Base-by-base conservation (phyloP, 1,284 basidiomycete species). In the Inonotus hispidus region DNA sequence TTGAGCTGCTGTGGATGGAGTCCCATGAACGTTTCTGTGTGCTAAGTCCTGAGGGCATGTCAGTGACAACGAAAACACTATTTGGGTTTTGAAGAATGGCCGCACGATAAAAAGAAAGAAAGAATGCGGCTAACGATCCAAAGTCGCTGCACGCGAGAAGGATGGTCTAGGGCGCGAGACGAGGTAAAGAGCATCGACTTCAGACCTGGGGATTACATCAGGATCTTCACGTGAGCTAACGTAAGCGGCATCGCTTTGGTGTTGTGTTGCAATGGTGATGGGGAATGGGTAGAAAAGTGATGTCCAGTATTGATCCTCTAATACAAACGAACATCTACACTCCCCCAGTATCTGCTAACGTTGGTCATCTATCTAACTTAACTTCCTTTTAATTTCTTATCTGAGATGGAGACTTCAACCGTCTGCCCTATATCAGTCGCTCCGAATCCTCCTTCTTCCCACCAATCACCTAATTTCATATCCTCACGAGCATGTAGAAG, bases 41-140 rank as follows among this genome's bases (percentile, higher is more conserved):
- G 59, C 59, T 61, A 73, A 79, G 78, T 80, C 89, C 90, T 91
- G 90, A 82, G 79, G 84, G 77, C 72, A 85, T 77, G 80, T 90
- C 88, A 90, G 88, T 85, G 86, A 89, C 88, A 66, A 77, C 78
- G 74, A 71, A 74, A 70, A 70, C 66, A 65, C 69, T 71, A 72
- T 74, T 83, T 79, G 80, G 75, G 79, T 78, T 79, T 72, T 88
- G 86, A 87, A 84, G 79, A 81, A 78, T 81, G 82, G 87, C 87
- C 88, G 85, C 87, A 90, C 86, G 88, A 88, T 88, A 73, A 75
- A 77, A 75, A 72, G 70, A 27, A 35, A 50, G 29, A 37, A 45
- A 56, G 32, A 35, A 55, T 54, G 59, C 52, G 54, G 59, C 45
- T 56, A 41, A 32, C 29, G 41, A 19, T 53, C 38, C 41, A 54